These are phyloP conservation scores for Penicillium sp. DNA, from an alignment of 2,329 filamentous ascomycete species.

Conservation along the genomic window DNA sequence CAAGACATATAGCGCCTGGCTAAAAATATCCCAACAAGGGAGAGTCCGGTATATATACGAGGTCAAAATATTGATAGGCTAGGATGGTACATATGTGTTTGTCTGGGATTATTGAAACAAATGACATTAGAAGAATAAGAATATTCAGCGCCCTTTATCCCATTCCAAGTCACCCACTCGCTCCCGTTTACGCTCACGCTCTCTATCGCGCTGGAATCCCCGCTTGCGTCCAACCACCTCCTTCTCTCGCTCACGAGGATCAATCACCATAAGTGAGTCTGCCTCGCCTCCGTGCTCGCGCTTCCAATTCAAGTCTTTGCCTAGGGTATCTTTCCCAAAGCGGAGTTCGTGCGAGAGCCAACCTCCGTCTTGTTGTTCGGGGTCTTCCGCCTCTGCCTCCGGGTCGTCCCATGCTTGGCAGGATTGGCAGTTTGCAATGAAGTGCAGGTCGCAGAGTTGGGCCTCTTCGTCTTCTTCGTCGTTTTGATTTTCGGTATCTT, in stretches of 20 bases:
- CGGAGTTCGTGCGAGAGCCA: slow-evolving; percentile 87
- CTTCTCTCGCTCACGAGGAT: slow-evolving; percentile 79
- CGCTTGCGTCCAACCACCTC: slow-evolving; percentile 63
- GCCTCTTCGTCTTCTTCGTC: slow-evolving; percentile 61
- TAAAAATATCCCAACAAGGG: not conserved
- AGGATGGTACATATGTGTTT: not conserved
- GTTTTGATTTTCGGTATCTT: slow-evolving; percentile 16
- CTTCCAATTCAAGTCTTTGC: slow-evolving; percentile 87
- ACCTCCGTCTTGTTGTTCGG: slow-evolving; percentile 55
- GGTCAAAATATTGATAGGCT: not conserved
- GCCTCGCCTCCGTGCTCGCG: slow-evolving; percentile 83
- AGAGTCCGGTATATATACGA: not conserved
- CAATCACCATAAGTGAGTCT: slow-evolving; percentile 75
- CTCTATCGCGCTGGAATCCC: slow-evolving; percentile 47
- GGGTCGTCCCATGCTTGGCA: slow-evolving; percentile 78
- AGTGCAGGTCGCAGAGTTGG: slow-evolving; percentile 85
- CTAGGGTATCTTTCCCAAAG: slow-evolving; percentile 85
- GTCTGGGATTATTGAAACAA: not conserved
- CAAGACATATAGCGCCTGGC: not conserved
- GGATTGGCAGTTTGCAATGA: slow-evolving; percentile 92
- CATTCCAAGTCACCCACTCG: slow-evolving; percentile 38
- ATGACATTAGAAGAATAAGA: not conserved
- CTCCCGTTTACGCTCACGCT: slow-evolving; percentile 40
- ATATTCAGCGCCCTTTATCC: slow-evolving; percentile 27
- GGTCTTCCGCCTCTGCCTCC: slow-evolving; percentile 35